Conservation (phyloP, 352 stramenopile genomes). For the Phytophthora rubi region DNA sequence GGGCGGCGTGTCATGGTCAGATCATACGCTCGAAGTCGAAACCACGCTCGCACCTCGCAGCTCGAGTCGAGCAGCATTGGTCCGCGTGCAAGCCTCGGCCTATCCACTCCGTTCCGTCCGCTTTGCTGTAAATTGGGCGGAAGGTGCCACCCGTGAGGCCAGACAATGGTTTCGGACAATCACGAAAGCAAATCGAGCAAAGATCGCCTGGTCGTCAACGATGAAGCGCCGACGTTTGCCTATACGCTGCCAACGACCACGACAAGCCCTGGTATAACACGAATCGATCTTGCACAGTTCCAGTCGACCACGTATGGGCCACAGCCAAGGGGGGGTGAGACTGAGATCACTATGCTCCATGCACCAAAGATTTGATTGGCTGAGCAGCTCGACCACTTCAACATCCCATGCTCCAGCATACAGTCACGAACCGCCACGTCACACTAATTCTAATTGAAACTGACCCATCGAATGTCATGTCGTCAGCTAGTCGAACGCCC, state of each 20-base stretch:
- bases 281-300: neutral
- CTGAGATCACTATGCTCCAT: neutral
- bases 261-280: neutral
- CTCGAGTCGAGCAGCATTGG: neutral
- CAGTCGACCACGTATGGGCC: neutral
- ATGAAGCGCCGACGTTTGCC: neutral
- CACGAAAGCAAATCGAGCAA: constrained; percentile 6
- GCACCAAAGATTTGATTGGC: constrained; percentile 30
- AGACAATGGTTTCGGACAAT: constrained; percentile 27
- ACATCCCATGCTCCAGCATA: constrained; percentile 14
- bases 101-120: constrained; percentile 25
- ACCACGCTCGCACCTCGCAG: constrained; percentile 4
- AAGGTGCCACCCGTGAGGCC: constrained; percentile 28
- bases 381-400: constrained; percentile 13
- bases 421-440: neutral
- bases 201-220: neutral
- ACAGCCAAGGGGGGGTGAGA: neutral
- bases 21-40: neutral
- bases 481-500: constrained; percentile 24
- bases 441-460: neutral
- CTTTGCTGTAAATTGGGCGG: constrained; percentile 18
- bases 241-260: neutral
- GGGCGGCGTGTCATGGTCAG: constrained; percentile 8
- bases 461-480: constrained; percentile 3
- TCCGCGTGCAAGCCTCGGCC: neutral